These are phyloP conservation scores for Leonotis leonurus DNA, from an alignment of 257 asterid genomes.

Conservation along the genomic window DNA sequence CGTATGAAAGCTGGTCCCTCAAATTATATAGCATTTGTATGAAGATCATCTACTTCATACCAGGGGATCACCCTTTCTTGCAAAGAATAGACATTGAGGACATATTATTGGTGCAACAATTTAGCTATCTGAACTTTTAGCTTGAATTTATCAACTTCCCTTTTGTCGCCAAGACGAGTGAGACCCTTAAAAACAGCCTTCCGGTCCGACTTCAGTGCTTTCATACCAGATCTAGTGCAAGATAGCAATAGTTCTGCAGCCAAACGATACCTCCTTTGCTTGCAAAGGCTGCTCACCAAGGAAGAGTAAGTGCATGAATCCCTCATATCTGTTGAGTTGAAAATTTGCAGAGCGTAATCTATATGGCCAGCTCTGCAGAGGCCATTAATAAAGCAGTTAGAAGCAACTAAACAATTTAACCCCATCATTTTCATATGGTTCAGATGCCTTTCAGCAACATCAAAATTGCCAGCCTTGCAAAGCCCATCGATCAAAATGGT, in stretches of 20 bases:
- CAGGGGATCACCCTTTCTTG: not conserved
- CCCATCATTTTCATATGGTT: constrained; percentile 47
- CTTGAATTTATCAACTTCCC: constrained; percentile 35
- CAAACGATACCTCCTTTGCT: constrained; percentile 42
- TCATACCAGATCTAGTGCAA: constrained; percentile 47
- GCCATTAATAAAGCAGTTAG: constrained; percentile 59
- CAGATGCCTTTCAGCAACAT: constrained; percentile 46
- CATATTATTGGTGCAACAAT: constrained; percentile 26
- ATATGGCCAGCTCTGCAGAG: constrained; percentile 57
- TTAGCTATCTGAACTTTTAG: constrained; percentile 40
- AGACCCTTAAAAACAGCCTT: constrained; percentile 56
- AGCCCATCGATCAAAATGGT: constrained; percentile 72
- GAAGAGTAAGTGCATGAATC: constrained; percentile 79
- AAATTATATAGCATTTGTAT: not conserved
- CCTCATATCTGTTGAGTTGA: constrained; percentile 44
- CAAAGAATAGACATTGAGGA: not conserved
- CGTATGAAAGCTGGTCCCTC: not conserved
- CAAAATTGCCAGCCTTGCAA: constrained; percentile 62
- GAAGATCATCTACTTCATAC: not conserved
- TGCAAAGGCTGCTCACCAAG: constrained; percentile 69
- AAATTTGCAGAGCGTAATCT: constrained; percentile 59
- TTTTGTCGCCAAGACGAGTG: constrained; percentile 23
- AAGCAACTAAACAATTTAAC: constrained; percentile 55
- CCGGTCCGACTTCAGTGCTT: constrained; percentile 44
- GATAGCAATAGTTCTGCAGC: constrained; percentile 65